Base-by-base conservation (phyloP, 2,329 filamentous ascomycete species). In the Apiospora aurea region DNA sequence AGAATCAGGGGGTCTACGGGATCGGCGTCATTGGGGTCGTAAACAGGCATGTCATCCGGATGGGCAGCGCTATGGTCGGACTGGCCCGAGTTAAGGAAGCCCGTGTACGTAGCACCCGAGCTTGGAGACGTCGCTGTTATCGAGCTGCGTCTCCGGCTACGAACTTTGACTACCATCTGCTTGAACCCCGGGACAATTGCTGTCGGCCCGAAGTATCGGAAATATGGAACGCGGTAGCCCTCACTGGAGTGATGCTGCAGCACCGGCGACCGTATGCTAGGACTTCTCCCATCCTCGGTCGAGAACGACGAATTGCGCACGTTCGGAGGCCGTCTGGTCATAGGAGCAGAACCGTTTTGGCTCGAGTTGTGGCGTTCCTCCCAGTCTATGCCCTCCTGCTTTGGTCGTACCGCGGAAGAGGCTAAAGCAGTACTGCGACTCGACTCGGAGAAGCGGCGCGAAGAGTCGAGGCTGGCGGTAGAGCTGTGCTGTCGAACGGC, bases 131-230 rank as follows among this genome's bases (percentile, higher is more conserved):
- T 83, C 11, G 82, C 85, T 0, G 90, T 89, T 67, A 89, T 87
- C 24, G 89, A 91, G 69, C 90, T 91, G 34, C 87, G 87, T 34
- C 90, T 87, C 72, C 90, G 86, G 73, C 92, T 91, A 72, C 91
- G 88, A 43, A 95, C 90, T 70, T 92, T 91, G 72, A 93, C 91
- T 38, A 97, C 93, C 94, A 97, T 97, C 81, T 97, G 94, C 82
- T 97, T 97, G 83, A 95, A 97, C 29, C 94, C 94, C 1, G 94
- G 94, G 70, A 96, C 94, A 78, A 97, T 97, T 74, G 94, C 95
- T 0, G 95, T 97, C 0, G 94, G 94, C 0, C 94, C 95, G 79
- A 97, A 96, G 81, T 96, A 97, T 73, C 95, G 88, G 77, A 97
- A 97, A 80, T 96, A 97, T 0, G 94, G 94, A 74, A 97, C 93